Base-by-base conservation (phyloP, 1,284 basidiomycete species). In the Volvariella surrecta region DNA sequence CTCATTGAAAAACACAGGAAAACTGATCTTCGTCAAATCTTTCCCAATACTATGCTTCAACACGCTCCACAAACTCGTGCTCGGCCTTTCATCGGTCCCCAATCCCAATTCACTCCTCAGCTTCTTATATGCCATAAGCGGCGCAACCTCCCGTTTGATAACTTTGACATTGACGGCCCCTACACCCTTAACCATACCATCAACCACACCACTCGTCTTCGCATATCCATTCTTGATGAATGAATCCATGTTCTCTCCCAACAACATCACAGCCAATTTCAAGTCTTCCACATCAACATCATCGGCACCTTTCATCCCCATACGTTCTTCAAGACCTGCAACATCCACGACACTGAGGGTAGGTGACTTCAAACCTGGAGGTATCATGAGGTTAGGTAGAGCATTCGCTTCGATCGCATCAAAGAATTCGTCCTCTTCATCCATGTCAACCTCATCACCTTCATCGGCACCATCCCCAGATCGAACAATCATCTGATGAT, bases 11-110 rank as follows among this genome's bases (percentile, higher is more conserved):
- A 84, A 90, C 41, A 97, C 93, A 0, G 94, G 94, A 66, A 97
- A 96, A 57, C 81, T 84, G 50, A 98, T 98, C 73, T 81, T 95
- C 34, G 94, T 98, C 55, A 98, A 67, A 61, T 98, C 94, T 68
- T 98, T 98, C 50, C 95, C 95, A 48, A 99, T 96, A 50, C 86
- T 90, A 51, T 89, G 84, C 69, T 98, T 99, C 67, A 99, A 68
- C 47, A 98, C 94, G 24, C 83, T 82, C 95, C 95, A 99, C 38
- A 99, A 68, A 58, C 89, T 93, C 50, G 93, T 91, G 32, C 83
- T 83, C 8, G 94, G 95, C 31, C 93, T 67, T 50, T 95, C 81
- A 55, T 95, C 91, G 32, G 72, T 28, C 24, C 24, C 24, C 24
- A 28, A 11, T 28, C 81, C 74, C 31, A 98, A 65, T 31, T 61